A percentile compares a stretch with the other conserved stretches of the same genome.
phyloP scores from a whole-genome alignment of 345 rosid genomes.

The Durio zibethinus region DNA sequence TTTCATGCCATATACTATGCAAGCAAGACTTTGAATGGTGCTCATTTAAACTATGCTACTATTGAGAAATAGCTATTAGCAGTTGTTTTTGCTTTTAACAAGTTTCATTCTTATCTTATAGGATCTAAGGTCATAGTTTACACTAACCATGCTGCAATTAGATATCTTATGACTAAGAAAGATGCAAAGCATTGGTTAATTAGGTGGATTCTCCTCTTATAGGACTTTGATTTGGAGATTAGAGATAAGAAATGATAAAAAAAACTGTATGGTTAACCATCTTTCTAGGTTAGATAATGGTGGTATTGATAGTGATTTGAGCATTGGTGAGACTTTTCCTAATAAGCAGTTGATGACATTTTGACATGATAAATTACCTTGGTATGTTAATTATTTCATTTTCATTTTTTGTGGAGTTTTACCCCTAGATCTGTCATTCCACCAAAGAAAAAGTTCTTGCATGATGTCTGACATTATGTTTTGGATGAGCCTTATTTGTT shows the following conservation, averaged over 20 bases:
- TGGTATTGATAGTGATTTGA: not conserved
- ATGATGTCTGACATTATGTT: too few relatives aligned
- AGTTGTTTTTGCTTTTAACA: not conserved
- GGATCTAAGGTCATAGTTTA: not conserved
- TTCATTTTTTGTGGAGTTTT: too few relatives aligned
- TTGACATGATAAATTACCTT: too few relatives aligned
- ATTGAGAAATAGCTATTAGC: not conserved
- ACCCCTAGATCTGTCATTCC: too few relatives aligned
- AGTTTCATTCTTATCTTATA: not conserved
- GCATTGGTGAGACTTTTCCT: not conserved
- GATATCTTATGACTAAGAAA: not conserved
- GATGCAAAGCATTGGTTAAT: not conserved
- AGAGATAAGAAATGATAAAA: not conserved
- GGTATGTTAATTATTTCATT: too few relatives aligned
- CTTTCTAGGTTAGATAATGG: not conserved
- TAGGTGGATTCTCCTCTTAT: not conserved
- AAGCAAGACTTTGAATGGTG: not conserved
- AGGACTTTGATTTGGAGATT: not conserved
- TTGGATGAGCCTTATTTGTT: too few relatives aligned
- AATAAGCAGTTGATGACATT: not conserved
- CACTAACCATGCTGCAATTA: not conserved
- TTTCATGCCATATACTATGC: not conserved
- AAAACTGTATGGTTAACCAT: not conserved
- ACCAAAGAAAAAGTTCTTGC: too few relatives aligned
- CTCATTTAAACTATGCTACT: not conserved